Conservation (phyloP, 805 yeast genomes). For the Cyberlindnera americana region DNA sequence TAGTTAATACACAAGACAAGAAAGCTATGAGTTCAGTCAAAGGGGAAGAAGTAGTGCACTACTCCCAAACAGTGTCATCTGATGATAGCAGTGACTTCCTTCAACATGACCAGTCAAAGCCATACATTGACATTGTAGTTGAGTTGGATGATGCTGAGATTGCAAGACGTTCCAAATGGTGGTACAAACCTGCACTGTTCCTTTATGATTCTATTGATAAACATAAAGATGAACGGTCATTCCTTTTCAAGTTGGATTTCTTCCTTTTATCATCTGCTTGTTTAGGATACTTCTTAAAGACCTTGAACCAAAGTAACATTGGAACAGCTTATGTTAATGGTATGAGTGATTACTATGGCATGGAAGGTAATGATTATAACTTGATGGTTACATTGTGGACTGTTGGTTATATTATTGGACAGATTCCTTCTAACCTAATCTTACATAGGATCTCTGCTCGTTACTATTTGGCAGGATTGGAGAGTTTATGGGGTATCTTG, state of each 20-base stretch:
- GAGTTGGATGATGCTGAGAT: slow-evolving; percentile 11
- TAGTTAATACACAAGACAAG: no score
- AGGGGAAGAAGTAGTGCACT: neutral
- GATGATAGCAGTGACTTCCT: neutral
- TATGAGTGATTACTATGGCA: slow-evolving; percentile 40
- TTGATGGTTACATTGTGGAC: slow-evolving; percentile 43
- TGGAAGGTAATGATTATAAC: slow-evolving; percentile 41
- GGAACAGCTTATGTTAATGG: slow-evolving; percentile 47
- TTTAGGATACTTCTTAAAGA: slow-evolving; percentile 45
- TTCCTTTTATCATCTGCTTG: slow-evolving; percentile 40
- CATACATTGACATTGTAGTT: slow-evolving; percentile 18
- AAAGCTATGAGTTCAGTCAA: no score
- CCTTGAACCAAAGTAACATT: slow-evolving; percentile 39
- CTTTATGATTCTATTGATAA: slow-evolving; percentile 34
- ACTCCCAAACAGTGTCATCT: neutral
- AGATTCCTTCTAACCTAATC: slow-evolving; percentile 42
- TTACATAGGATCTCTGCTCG: slow-evolving; percentile 42
- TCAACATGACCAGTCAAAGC: slow-evolving; percentile 9
- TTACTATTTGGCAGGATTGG: slow-evolving; percentile 41
- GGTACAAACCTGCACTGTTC: slow-evolving; percentile 13
- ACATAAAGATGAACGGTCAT: slow-evolving; percentile 33
- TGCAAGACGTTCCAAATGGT: slow-evolving; percentile 12
- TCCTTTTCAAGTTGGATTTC: slow-evolving; percentile 34
- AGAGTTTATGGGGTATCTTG: slow-evolving; percentile 41
- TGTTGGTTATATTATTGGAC: slow-evolving; percentile 49